A percentile compares a stretch with the other conserved stretches of the same genome.
Evolutionary conservation across 108 stramenopile genomes (phyloP).

Genomic region (Cyclostephanos invisitatus): DNA sequence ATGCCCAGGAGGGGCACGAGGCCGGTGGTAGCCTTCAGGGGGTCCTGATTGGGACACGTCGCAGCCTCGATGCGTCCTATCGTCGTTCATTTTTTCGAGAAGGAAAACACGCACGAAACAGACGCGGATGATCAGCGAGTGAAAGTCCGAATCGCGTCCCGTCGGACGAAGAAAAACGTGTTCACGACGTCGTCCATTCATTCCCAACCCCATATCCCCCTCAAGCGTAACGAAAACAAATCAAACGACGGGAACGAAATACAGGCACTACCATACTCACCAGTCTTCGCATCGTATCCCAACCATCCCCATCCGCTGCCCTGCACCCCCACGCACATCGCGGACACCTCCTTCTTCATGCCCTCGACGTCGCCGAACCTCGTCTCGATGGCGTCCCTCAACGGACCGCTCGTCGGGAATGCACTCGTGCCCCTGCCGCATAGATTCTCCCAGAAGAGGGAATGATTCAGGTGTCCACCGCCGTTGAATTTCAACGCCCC

Average conservation of each 20-base stretch:
- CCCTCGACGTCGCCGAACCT: conserved; percentile 85
- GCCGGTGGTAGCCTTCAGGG: conserved; percentile 96
- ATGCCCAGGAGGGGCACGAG: conserved; percentile 96
- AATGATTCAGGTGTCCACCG: conserved; percentile 98
- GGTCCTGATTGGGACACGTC: conserved; percentile 96
- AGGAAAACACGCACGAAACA: background rate
- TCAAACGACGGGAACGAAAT: background rate
- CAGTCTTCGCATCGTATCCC: conserved; percentile 84
- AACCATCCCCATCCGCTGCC: conserved; percentile 99
- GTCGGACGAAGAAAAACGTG: background rate
- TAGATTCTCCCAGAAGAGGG: conserved; percentile 97
- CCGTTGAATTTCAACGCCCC: conserved; percentile 98
- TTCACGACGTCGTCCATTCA: too few species aligned
- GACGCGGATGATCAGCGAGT: background rate
- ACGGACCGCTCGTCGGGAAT: conserved; percentile 46
- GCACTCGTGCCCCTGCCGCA: conserved; percentile 53
- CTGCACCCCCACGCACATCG: conserved; percentile 90
- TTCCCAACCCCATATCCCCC: too few species aligned
- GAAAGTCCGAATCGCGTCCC: background rate
- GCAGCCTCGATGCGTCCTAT: conserved; percentile 78
- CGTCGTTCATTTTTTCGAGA: too few species aligned
- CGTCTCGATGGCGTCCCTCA: conserved; percentile 73
- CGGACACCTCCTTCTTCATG: conserved; percentile 78
- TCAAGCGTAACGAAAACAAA: too few species aligned
- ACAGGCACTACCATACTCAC: too few species aligned